Conservation (phyloP, 2,329 filamentous ascomycete species). For the Penicillium sp. region DNA sequence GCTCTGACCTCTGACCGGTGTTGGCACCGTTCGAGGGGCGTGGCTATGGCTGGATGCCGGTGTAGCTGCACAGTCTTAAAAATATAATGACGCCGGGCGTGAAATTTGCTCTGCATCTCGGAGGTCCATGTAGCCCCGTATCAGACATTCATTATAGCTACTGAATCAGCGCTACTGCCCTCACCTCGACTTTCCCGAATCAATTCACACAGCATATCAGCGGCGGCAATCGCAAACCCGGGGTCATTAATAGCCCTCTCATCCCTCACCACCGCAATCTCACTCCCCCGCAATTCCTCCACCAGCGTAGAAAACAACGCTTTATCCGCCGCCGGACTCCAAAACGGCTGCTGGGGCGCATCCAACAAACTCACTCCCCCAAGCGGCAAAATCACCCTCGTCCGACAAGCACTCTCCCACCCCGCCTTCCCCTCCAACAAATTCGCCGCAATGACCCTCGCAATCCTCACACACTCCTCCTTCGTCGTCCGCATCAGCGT, state of each 20-base stretch:
- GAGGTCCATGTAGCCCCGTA: neutral
- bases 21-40: neutral
- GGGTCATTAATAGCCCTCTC: slow-evolving; percentile 36
- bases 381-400: slow-evolving; percentile 58
- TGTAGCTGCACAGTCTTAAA: slow-evolving; percentile 7
- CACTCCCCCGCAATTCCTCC: slow-evolving; percentile 51
- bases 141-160: neutral
- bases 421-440: slow-evolving; percentile 43
- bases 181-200: slow-evolving; percentile 6
- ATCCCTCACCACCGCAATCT: slow-evolving; percentile 55
- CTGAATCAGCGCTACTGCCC: neutral
- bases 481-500: slow-evolving; percentile 66
- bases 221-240: slow-evolving; percentile 31
- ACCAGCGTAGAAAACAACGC: slow-evolving; percentile 53
- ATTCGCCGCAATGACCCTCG: slow-evolving; percentile 58
- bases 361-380: slow-evolving; percentile 65
- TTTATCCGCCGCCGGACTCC: slow-evolving; percentile 52
- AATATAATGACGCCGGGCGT: slow-evolving; percentile 3
- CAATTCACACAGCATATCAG: slow-evolving; percentile 27
- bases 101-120: neutral
- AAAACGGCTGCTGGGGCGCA: slow-evolving; percentile 56
- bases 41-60: neutral
- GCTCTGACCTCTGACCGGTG: neutral
- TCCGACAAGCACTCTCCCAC: slow-evolving; percentile 34
- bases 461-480: slow-evolving; percentile 61